Percentiles rank a stretch among this genome's conserved stretches.
Evolutionary conservation across 768 basidiomycete species (phyloP).

Genomic region (Sarcodon sp.): DNA sequence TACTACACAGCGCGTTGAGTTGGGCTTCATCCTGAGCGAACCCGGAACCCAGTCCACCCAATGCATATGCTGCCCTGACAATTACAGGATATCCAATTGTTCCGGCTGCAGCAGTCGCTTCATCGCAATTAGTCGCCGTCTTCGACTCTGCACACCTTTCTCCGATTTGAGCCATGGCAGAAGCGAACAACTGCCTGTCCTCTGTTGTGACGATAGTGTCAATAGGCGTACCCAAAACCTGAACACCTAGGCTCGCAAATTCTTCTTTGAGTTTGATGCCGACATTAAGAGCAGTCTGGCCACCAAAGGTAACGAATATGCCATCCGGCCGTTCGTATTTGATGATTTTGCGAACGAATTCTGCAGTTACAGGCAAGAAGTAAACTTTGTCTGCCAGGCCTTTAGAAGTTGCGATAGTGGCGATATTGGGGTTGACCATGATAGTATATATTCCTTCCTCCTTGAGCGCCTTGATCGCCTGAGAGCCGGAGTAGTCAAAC

Average conservation of each 20-base stretch:
- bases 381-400: slow-evolving; percentile 99
- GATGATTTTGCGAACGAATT: slow-evolving; percentile 97
- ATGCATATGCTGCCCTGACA: slow-evolving; percentile 91
- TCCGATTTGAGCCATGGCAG: slow-evolving; percentile 90
- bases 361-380: slow-evolving; percentile 96
- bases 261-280: slow-evolving; percentile 98
- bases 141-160: slow-evolving; percentile 89
- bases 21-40: slow-evolving; percentile 94
- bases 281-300: slow-evolving; percentile 93
- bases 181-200: slow-evolving; percentile 88
- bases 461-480: slow-evolving; percentile 98
- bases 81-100: slow-evolving; percentile 92
- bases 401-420: slow-evolving; percentile 94
- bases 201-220: slow-evolving; percentile 96
- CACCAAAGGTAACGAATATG: slow-evolving; percentile 97
- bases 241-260: slow-evolving; percentile 78
- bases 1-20: slow-evolving; percentile 76
- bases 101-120: slow-evolving; percentile 72
- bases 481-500: slow-evolving; percentile 98
- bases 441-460: slow-evolving; percentile 99
- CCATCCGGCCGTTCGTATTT: slow-evolving; percentile 98
- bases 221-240: slow-evolving; percentile 93
- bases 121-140: slow-evolving; percentile 77
- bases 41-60: slow-evolving; percentile 91
- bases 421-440: slow-evolving; percentile 97